A percentile compares a stretch with the other conserved stretches of the same genome.
Evolutionary conservation across 2,329 filamentous ascomycete species (phyloP).

Genomic region (Aspergillus eucalypticola): DNA sequence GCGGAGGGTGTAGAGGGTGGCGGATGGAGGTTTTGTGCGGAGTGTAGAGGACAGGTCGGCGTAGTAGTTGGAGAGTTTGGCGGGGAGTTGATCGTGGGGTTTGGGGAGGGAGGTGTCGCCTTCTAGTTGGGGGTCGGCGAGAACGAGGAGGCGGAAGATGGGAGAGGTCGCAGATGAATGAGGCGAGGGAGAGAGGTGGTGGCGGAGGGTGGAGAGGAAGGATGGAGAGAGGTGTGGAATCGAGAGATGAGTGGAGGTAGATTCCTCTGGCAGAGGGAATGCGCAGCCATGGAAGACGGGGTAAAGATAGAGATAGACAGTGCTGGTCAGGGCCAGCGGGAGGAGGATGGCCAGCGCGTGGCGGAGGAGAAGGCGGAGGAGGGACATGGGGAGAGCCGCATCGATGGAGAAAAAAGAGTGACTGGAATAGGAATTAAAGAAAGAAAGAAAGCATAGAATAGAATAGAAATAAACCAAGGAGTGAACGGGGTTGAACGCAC

Average conservation of each 20-base stretch:
- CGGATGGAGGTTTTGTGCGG: background rate
- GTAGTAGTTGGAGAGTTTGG: conserved; percentile 43
- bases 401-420: conserved; percentile 4
- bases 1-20: conserved; percentile 21
- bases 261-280: conserved; percentile 61
- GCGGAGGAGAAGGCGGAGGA: conserved; percentile 51
- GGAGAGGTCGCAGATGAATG: conserved; percentile 45
- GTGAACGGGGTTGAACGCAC: background rate
- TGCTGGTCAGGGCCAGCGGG: conserved; percentile 68
- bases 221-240: conserved; percentile 16
- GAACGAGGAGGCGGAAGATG: conserved; percentile 81
- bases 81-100: conserved; percentile 47
- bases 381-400: conserved; percentile 45
- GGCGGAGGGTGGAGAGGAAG: conserved; percentile 38
- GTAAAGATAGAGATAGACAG: conserved; percentile 83
- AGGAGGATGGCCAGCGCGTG: conserved; percentile 53
- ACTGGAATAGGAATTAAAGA: background rate
- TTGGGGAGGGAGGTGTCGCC: conserved; percentile 79
- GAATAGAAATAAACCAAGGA: background rate
- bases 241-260: background rate
- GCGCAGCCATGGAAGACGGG: conserved; percentile 77
- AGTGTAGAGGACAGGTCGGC: conserved; percentile 12
- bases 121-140: conserved; percentile 92
- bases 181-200: conserved; percentile 33
- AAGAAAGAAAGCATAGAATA: background rate